These are phyloP conservation scores for Artemisia tridentata DNA, from an alignment of 129 eudicot species.

Conservation along the genomic window DNA sequence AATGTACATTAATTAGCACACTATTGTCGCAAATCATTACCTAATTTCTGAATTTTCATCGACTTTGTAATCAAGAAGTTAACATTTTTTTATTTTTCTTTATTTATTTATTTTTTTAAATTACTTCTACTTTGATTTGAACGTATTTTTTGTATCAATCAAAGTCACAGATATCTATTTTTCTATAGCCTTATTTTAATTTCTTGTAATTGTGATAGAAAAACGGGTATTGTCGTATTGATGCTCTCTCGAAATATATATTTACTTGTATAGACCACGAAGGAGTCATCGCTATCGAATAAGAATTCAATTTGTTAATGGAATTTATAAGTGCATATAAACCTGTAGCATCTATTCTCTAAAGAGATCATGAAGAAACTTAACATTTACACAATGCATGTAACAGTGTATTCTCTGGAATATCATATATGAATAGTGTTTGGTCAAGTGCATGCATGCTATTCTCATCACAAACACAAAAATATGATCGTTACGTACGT, in stretches of 20 bases:
- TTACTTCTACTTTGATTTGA: no score
- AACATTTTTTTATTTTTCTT: no score
- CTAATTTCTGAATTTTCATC: conserved; percentile 12
- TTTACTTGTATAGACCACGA: conserved; percentile 10
- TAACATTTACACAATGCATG: conserved; percentile 10
- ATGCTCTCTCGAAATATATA: background rate
- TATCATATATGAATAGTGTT: conserved; percentile 10
- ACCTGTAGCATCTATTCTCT: conserved; percentile 18
- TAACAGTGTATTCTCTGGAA: conserved; percentile 21
- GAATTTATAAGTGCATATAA: conserved; percentile 9
- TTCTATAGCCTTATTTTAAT: no score
- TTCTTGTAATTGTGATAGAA: no score
- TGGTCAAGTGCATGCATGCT: background rate
- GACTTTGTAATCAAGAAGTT: no score
- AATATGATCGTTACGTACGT: no score
- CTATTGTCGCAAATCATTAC: conserved; percentile 13
- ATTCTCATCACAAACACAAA: background rate
- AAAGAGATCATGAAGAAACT: conserved; percentile 1
- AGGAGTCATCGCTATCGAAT: conserved; percentile 27
- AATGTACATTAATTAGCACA: conserved; percentile 12
- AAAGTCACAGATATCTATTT: no score
- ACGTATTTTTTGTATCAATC: no score
- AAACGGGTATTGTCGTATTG: no score
- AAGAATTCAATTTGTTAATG: conserved; percentile 17
- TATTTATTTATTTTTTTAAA: no score